Base-by-base conservation (phyloP, 169 alveolate species). In the Plasmodium yoelii region DNA sequence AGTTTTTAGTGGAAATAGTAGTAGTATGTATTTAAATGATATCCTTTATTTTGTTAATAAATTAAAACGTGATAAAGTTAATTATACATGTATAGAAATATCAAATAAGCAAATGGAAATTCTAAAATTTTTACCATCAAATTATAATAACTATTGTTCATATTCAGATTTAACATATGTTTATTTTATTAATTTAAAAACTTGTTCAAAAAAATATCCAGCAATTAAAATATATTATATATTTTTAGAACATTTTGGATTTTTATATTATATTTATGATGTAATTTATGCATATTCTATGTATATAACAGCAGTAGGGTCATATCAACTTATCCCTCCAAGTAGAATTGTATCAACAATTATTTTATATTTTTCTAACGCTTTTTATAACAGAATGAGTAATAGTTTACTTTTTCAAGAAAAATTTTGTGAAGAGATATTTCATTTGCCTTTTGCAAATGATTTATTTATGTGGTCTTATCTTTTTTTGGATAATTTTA, bases 391-490 rank as follows among this genome's bases (percentile, higher is more conserved):
- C 68, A 24, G 88, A 53, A 77, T 77, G 88, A 77, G 77, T 60
- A 77, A 77, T 59, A 77, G 88, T 46, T 24, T 77, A 56, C 42
- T 77, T 2, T 77, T 77, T 56, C 88, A 77, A 57, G 88, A 77
- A 42, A 77, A 77, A 34, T 77, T 77, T 39, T 77, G 88, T 6
- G 77, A 77, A 56, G 88, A 77, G 15, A 68, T 77, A 24, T 77
- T 77, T 44, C 77, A 64, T 26, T 15, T 77, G 9, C 88, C 88
- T 46, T 77, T 77, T 63, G 88, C 80, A 15, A 77, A 77, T 56
- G 88, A 77, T 24, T 5, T 77, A 67, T 77, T 77, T 56, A 77
- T 77, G 88, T 77, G 88, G 88, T 63, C 88, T 7, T 77, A 77
- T 28, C 88, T 77, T 44, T 56, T 77, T 55, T 44, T 77, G 28